Evolutionary conservation across 768 basidiomycete species (phyloP), one percentile per base, ranked within the genome.

Genomic region (Suillus clintonianus): DNA sequence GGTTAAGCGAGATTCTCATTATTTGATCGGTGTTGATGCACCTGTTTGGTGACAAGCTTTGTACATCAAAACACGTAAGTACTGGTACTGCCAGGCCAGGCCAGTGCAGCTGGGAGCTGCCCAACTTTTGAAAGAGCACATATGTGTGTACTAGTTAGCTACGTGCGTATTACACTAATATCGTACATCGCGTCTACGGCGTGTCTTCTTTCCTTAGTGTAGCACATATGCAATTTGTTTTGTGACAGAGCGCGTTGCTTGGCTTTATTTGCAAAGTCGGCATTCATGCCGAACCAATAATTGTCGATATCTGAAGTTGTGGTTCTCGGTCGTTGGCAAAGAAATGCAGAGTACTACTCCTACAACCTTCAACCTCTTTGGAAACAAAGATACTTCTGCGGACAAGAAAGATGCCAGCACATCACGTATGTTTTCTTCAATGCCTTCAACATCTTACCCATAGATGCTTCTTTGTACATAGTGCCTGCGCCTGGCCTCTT

Each of bases 331-430:
- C 30, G 51, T 53, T 53, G 51, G 30, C 30, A 53, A 53, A 53
- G 51, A 53, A 53, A 53, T 53, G 51, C 51, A 53, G 51, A n/a
- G 24, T 19, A 27, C 39, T 19, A 22, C 66, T 50, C 53, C 62
- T 24, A 7, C 59, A 1, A 4, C 62, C 7, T 53, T 59, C 34
- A 58, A 34, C 62, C 68, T 82, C 8, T 84, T 83, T 61, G 81
- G 77, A 39, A 50, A 69, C 7, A 82, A 80, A 66, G 68, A 72
- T 70, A 68, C 79, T 72, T 32, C 73, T 8, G 67, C 71, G 13
- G 83, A 84, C 57, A 85, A 83, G 70, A 83, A 81, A 65, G 83
- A 81, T 64, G 66, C 75, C 36, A 54, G 53, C 3, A 51, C 61
- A 8, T 36, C 61, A 8, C 32, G 74, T 65, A 59, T 47, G 65